Evolutionary conservation across 2,329 filamentous ascomycete genomes (phyloP).

Genomic region (Westerdykella sp.): DNA sequence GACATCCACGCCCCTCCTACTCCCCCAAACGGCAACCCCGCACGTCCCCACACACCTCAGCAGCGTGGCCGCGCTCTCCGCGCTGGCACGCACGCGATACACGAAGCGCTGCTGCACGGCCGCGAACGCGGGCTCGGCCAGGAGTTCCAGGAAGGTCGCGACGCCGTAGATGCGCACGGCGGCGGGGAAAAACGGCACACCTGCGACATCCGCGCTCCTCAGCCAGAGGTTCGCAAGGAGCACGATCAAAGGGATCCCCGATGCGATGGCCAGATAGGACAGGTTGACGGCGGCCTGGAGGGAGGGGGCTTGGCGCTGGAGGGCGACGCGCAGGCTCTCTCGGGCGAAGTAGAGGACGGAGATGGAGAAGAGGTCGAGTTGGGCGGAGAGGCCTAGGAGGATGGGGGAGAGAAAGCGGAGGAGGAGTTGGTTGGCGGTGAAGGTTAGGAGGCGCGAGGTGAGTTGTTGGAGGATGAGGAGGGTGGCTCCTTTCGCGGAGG

Average conservation of each 20-base stretch:
- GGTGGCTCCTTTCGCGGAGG: constrained; percentile 65
- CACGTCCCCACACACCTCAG: constrained; percentile 71
- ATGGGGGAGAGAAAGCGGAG: constrained; percentile 81
- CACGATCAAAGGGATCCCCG: constrained; percentile 61
- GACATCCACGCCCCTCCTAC: constrained; percentile 47
- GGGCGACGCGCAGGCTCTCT: constrained; percentile 83
- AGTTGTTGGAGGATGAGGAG: constrained; percentile 86
- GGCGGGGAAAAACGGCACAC: constrained; percentile 58
- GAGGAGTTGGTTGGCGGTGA: constrained; percentile 84
- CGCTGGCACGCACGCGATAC: constrained; percentile 72
- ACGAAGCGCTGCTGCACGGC: constrained; percentile 75
- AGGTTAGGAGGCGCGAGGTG: constrained; percentile 79
- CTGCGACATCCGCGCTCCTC: constrained; percentile 39
- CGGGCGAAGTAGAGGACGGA: constrained; percentile 92
- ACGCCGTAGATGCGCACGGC: constrained; percentile 51
- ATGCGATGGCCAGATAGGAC: constrained; percentile 67
- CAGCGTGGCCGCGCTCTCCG: constrained; percentile 78
- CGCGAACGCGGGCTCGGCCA: constrained; percentile 84
- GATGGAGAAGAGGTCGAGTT: constrained; percentile 88
- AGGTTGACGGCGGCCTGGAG: constrained; percentile 80
- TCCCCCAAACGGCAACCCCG: constrained; percentile 59
- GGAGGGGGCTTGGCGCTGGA: constrained; percentile 64
- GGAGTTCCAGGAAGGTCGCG: constrained; percentile 64
- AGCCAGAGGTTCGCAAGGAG: constrained; percentile 64
- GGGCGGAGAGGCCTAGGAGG: constrained; percentile 76